Conservation (phyloP, 2,329 filamentous ascomycete species). For the Aureobasidium zeae region DNA sequence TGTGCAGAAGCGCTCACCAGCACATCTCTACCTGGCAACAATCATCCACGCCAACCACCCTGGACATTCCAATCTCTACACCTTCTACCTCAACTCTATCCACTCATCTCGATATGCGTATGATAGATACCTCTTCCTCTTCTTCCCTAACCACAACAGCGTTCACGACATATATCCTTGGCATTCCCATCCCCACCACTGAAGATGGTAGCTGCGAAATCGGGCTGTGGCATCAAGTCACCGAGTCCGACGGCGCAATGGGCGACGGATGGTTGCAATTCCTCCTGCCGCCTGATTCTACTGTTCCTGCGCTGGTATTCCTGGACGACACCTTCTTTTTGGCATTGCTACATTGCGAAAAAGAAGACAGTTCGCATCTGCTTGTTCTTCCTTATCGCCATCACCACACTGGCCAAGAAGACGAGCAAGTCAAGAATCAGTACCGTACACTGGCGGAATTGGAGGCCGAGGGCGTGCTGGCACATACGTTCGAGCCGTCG, state of each 20-base stretch:
- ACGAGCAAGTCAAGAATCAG: not conserved
- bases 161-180: slow-evolving; percentile 2
- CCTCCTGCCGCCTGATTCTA: not conserved
- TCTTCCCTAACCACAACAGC: too few relatives aligned
- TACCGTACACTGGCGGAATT: not conserved
- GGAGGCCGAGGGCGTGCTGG: not conserved
- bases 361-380: not conserved
- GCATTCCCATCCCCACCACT: not conserved
- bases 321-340: slow-evolving; percentile 4
- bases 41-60: not conserved
- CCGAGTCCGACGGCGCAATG: not conserved
- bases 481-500: not conserved
- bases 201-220: not conserved
- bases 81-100: not conserved
- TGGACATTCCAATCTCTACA: not conserved
- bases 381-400: not conserved
- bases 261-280: not conserved
- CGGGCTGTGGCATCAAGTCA: not conserved
- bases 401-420: too few relatives aligned
- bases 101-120: not conserved
- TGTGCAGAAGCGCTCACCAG: slow-evolving; percentile 4
- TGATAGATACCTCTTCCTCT: not conserved
- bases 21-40: slow-evolving; percentile 12
- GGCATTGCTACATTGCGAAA: not conserved
- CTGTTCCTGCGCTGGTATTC: not conserved